Evolutionary conservation across 495 filamentous ascomycete species (phyloP).

Genomic region (Glonium stellatum): DNA sequence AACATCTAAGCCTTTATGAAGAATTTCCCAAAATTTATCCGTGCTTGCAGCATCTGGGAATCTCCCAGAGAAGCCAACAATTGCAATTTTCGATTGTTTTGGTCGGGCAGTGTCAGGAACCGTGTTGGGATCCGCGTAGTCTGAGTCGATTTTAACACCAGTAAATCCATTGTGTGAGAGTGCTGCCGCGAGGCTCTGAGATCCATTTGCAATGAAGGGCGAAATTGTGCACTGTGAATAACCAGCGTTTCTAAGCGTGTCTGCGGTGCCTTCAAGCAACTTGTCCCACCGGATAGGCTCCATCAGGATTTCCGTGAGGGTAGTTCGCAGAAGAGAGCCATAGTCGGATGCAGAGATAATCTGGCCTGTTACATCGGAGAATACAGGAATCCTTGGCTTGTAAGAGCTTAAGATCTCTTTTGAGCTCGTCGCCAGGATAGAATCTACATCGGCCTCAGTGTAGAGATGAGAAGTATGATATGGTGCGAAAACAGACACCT

Average conservation of each 20-base stretch:
- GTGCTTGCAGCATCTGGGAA: constrained; percentile 36
- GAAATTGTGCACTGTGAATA: constrained; percentile 3
- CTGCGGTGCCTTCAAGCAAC: constrained; percentile 10
- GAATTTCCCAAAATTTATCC: constrained; percentile 40
- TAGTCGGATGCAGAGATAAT: constrained; percentile 5
- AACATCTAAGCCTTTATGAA: constrained; percentile 40
- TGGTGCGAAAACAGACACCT: constrained; percentile 12
- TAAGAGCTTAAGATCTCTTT: constrained; percentile 8
- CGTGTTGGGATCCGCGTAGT: neutral
- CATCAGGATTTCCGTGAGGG: constrained; percentile 11
- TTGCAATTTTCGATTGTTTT: constrained; percentile 35
- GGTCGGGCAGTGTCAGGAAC: neutral
- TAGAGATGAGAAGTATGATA: constrained; percentile 20
- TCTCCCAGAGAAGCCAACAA: constrained; percentile 41
- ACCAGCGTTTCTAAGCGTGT: neutral
- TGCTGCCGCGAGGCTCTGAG: constrained; percentile 8
- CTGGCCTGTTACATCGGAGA: constrained; percentile 15
- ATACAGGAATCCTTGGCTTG: constrained; percentile 14
- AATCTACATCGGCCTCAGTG: constrained; percentile 15
- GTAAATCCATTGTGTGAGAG: constrained; percentile 6
- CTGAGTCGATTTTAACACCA: constrained; percentile 3
- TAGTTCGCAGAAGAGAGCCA: constrained; percentile 11
- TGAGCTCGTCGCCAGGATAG: constrained; percentile 12
- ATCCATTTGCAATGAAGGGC: constrained; percentile 12
- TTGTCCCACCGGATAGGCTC: constrained; percentile 22